phyloP scores from a whole-genome alignment of 208 protist species.

The Acanthamoeba sp. region DNA sequence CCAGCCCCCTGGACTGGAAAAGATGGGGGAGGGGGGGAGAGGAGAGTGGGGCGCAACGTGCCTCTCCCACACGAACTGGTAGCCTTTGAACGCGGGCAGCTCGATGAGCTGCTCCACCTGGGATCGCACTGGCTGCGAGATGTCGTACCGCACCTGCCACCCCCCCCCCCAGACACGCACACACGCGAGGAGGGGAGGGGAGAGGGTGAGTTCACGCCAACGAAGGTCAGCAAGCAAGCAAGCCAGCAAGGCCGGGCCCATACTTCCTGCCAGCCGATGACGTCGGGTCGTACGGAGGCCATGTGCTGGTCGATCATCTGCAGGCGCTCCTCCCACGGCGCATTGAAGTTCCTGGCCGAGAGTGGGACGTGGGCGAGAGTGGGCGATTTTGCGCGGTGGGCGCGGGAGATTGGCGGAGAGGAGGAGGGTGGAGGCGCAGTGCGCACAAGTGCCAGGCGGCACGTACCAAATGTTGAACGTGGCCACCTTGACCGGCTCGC shows the following conservation, averaged over 20 bases:
- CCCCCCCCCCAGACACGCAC: no score
- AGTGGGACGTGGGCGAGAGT: no score
- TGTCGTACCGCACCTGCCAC: background rate
- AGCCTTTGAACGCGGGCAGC: background rate
- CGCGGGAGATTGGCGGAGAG: no score
- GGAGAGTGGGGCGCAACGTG: background rate
- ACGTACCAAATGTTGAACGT: background rate
- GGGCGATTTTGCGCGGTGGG: no score
- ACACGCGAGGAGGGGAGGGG: no score
- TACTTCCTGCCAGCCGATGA: background rate
- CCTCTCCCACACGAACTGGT: background rate
- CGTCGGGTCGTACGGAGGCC: background rate
- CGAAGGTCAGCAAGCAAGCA: no score
- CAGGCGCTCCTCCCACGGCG: background rate
- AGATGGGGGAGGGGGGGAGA: background rate
- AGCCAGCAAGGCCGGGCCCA: background rate
- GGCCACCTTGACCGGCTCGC: background rate
- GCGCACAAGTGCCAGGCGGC: no score
- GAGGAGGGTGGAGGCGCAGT: no score
- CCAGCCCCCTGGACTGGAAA: no score
- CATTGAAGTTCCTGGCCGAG: background rate
- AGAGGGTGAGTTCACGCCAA: no score
- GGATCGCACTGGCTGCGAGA: background rate
- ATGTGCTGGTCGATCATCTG: background rate
- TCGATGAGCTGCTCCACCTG: constrained; percentile 14